Evolutionary conservation across 2,329 filamentous ascomycete species (phyloP), one percentile per base, ranked within the genome.

Genomic region (Xylariaceae sp.): DNA sequence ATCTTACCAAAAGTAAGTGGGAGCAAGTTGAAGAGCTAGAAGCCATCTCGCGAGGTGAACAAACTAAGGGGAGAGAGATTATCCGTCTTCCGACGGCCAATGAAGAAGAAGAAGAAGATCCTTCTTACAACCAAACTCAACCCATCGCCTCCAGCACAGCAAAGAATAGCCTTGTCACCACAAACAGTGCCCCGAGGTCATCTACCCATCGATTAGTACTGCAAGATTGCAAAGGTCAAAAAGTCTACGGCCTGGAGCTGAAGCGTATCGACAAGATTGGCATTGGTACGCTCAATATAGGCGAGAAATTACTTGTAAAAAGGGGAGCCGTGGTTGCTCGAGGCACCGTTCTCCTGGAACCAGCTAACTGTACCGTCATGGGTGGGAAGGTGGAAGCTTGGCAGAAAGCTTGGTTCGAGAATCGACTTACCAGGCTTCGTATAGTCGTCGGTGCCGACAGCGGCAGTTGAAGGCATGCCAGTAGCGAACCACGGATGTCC

Each of bases 1-100:
- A 97, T 61, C 76, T 97, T 17, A 78, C 83, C 2, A 76, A 79
- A 42, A 89, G 85, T 56, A 78, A 86, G 41, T 95, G 91, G 88
- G 85, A 88, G 53, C 89, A 96, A 65, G 78, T 95, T 23, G 89
- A 96, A 64, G 82, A 83, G 25, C 80, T 93, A 6, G 87, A 92
- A 64, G 78, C 82, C 35, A 72, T 82, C 36, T 82, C 85, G 58
- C 76, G 86, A 11, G 88, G 88, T 1, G 87, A 92, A 67, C 79
- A 73, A 53, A 88, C 77, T 1, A 78, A 81, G 33, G 93, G 93
- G 0, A 71, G 90, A 8, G 86, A 96, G 63, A 81, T 98, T 22
- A 81, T 97, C 16, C 78, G 92, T 3, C 78, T 93, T 22, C 66
- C 68, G 3, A 63, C 63, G 1, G 45, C 45, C 11, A 58, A 52